Evolutionary conservation across 2,329 filamentous ascomycete genomes (phyloP).

Genomic region (Neonectria ditissima): DNA sequence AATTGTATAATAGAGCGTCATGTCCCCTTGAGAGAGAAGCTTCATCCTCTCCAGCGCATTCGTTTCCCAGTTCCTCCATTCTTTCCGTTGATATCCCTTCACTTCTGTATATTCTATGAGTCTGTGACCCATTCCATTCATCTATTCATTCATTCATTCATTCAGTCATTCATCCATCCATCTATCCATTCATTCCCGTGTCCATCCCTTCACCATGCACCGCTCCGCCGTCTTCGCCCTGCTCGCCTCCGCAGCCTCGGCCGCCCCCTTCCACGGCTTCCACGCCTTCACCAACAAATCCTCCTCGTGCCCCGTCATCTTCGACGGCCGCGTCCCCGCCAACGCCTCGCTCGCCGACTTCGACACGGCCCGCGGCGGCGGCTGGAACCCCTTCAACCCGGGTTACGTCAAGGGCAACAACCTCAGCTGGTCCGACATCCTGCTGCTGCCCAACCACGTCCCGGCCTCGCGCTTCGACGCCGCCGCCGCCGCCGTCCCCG

Average conservation of each 20-base stretch:
- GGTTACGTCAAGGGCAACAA: constrained; percentile 65
- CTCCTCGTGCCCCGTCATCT: constrained; percentile 51
- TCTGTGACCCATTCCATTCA: not conserved
- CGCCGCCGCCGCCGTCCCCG: constrained; percentile 56
- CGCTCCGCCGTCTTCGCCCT: constrained; percentile 31
- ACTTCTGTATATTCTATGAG: constrained; percentile 15
- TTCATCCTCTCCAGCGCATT: constrained; percentile 9
- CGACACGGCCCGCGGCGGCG: constrained; percentile 52
- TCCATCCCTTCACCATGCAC: constrained; percentile 33
- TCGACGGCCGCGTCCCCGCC: constrained; percentile 60
- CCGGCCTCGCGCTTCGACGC: constrained; percentile 51
- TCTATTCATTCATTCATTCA: constrained; percentile 14
- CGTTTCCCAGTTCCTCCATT: constrained; percentile 14
- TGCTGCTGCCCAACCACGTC: constrained; percentile 55
- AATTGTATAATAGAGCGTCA: not conserved
- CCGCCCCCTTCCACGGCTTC: constrained; percentile 27
- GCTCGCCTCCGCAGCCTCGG: constrained; percentile 33
- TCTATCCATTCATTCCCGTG: too few relatives aligned
- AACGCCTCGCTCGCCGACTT: constrained; percentile 54
- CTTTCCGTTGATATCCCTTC: constrained; percentile 28
- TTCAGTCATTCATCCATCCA: constrained; percentile 17
- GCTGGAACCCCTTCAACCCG: constrained; percentile 60
- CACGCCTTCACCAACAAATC: constrained; percentile 18
- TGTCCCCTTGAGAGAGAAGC: too few relatives aligned
- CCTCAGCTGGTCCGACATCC: constrained; percentile 62